phyloP scores from a whole-genome alignment of 306 rosid species.

The Trifolium repens region DNA sequence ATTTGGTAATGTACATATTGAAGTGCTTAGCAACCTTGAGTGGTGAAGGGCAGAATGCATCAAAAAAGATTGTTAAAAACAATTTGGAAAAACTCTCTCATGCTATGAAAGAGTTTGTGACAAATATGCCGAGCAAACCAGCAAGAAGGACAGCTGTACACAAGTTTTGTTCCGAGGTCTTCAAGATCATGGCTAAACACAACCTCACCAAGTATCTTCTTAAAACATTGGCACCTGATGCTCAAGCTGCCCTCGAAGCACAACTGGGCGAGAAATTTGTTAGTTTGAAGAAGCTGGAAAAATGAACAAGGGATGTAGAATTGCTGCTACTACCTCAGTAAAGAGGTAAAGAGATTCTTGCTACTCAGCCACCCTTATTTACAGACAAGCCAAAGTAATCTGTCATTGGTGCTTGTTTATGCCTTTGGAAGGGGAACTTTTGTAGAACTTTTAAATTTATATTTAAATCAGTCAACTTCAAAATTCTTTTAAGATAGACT shows the following conservation, averaged over 20 bases:
- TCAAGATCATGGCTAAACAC: conserved; percentile 57
- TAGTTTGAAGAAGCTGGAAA: conserved; percentile 53
- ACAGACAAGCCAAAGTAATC: background rate
- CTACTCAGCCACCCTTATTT: background rate
- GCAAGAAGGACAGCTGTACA: conserved; percentile 67
- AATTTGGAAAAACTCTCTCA: conserved; percentile 57
- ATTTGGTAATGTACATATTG: conserved; percentile 66
- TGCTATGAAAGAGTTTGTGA: conserved; percentile 67
- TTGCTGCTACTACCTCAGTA: background rate
- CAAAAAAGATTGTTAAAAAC: conserved; percentile 54
- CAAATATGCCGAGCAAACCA: conserved; percentile 68
- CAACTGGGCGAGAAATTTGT: conserved; percentile 66
- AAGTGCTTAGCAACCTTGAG: conserved; percentile 50
- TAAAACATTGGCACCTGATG: conserved; percentile 56
- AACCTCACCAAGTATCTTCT: conserved; percentile 56
- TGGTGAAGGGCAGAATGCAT: conserved; percentile 49
- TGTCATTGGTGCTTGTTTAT: background rate
- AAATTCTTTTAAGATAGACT: background rate
- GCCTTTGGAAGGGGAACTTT: conserved; percentile 29
- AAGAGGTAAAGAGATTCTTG: background rate
- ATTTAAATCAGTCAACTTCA: background rate
- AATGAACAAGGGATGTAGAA: conserved; percentile 11
- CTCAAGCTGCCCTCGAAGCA: conserved; percentile 60
- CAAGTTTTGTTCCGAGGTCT: conserved; percentile 64
- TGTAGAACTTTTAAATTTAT: background rate